Percentiles rank a stretch among this genome's conserved stretches.
Evolutionary conservation across 495 filamentous ascomycete genomes (phyloP).

Genomic region (Penicillium atrosanguineum): DNA sequence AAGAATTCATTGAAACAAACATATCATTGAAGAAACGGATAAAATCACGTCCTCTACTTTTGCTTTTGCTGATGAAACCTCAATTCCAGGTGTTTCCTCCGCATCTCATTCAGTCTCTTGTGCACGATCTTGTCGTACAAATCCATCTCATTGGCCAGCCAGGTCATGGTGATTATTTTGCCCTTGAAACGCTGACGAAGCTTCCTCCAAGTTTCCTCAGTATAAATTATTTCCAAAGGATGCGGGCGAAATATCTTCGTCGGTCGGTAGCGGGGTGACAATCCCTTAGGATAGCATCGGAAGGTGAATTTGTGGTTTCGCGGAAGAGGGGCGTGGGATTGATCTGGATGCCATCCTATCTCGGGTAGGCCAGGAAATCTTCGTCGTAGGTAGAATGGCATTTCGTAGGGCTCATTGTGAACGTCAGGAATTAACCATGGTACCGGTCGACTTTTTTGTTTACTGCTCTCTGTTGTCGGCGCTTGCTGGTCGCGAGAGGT

Average conservation of each 20-base stretch:
- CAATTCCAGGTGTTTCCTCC: neutral
- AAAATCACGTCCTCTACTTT: no score
- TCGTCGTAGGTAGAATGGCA: neutral
- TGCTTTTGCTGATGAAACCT: no score
- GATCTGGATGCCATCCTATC: neutral
- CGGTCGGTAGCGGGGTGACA: conserved; percentile 6
- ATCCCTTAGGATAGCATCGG: conserved; percentile 6
- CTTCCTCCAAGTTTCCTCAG: conserved; percentile 1
- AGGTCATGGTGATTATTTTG: conserved; percentile 1
- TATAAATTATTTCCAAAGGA: conserved; percentile 3
- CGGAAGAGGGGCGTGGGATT: neutral
- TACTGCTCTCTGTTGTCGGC: neutral
- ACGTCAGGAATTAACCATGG: neutral
- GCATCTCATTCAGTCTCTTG: neutral
- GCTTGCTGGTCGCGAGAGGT: neutral
- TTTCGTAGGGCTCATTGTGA: neutral
- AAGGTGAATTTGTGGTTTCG: neutral
- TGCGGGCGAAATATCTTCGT: conserved; percentile 7
- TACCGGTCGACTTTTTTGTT: neutral
- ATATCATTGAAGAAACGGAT: no score
- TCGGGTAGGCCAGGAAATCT: neutral
- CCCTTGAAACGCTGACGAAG: neutral
- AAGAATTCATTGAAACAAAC: no score
- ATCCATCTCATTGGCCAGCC: neutral
- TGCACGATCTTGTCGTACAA: neutral